Conservation (phyloP, 352 stramenopile genomes). For the Phytophthora aleatoria region DNA sequence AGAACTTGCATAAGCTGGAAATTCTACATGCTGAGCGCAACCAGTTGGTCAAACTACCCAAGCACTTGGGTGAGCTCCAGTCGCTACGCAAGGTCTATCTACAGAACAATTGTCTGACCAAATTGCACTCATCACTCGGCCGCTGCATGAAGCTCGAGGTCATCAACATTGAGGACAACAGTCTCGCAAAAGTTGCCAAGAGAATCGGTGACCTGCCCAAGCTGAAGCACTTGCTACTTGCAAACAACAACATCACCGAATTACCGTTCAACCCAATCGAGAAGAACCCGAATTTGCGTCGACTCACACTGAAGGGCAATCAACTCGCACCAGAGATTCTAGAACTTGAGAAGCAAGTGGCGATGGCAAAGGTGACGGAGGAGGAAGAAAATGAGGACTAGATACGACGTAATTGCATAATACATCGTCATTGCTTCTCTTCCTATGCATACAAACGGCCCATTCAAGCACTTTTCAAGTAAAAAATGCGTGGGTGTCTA, state of each 20-base stretch:
- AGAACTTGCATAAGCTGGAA: constrained; percentile 69
- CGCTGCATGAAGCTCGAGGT: constrained; percentile 79
- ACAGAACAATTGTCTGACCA: constrained; percentile 82
- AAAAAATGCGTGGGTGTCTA: constrained; percentile 88
- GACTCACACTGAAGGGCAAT: constrained; percentile 85
- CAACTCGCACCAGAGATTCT: constrained; percentile 58
- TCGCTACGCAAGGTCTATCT: constrained; percentile 84
- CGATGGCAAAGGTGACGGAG: constrained; percentile 56
- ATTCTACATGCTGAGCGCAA: constrained; percentile 87
- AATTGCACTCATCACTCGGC: constrained; percentile 81
- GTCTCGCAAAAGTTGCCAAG: constrained; percentile 83
- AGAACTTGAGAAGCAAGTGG: constrained; percentile 69
- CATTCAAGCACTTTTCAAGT: constrained; percentile 41
- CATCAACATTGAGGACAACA: constrained; percentile 87
- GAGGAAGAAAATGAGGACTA: constrained; percentile 50
- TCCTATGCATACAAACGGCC: constrained; percentile 16
- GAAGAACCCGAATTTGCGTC: constrained; percentile 65
- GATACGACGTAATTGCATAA: constrained; percentile 17
- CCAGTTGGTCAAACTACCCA: constrained; percentile 74
- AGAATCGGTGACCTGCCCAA: constrained; percentile 80
- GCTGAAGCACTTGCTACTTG: constrained; percentile 82
- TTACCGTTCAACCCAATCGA: constrained; percentile 85
- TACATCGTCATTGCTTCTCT: constrained; percentile 24
- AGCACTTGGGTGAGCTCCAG: constrained; percentile 64
- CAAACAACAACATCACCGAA: constrained; percentile 82